Evolutionary conservation across 1,139 yeast species (phyloP).

Genomic region (Ashbya aceris): DNA sequence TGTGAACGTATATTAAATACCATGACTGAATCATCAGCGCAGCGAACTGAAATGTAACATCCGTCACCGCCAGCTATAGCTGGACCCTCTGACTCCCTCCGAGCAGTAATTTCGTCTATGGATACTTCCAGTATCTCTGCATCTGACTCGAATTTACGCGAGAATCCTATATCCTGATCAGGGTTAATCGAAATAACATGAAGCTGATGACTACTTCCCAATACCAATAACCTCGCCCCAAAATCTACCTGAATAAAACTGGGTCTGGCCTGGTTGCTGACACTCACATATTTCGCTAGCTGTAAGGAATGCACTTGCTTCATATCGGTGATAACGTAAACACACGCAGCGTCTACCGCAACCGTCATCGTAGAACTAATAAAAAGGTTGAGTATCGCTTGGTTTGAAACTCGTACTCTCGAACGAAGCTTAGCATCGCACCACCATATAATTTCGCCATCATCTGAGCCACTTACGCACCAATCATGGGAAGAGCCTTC

Average conservation of each 20-base stretch:
- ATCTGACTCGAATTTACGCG: slow-evolving; percentile 20
- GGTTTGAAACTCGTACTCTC: slow-evolving; percentile 16
- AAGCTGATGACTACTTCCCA: slow-evolving; percentile 22
- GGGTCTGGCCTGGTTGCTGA: neutral
- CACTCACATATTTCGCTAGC: slow-evolving; percentile 12
- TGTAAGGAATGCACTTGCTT: slow-evolving; percentile 13
- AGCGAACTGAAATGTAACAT: slow-evolving; percentile 39
- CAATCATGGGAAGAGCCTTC: slow-evolving; percentile 24
- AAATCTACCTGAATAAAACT: slow-evolving; percentile 39
- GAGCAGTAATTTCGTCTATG: slow-evolving; percentile 27
- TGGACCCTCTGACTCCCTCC: slow-evolving; percentile 21
- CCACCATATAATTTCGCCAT: slow-evolving; percentile 35
- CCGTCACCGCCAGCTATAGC: slow-evolving; percentile 49
- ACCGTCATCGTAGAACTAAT: slow-evolving; percentile 23
- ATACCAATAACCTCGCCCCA: slow-evolving; percentile 35
- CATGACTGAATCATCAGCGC: slow-evolving; percentile 32
- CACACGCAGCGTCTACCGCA: slow-evolving; percentile 19
- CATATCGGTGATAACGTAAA: slow-evolving; percentile 20
- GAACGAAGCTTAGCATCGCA: slow-evolving; percentile 24
- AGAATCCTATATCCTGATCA: slow-evolving; percentile 21
- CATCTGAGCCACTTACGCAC: slow-evolving; percentile 36
- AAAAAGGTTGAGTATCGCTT: slow-evolving; percentile 20
- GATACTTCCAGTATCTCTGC: slow-evolving; percentile 36
- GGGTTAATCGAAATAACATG: slow-evolving; percentile 26
- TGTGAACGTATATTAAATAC: slow-evolving; percentile 36